A percentile compares a stretch with the other conserved stretches of the same genome.
Evolutionary conservation across 2,329 filamentous ascomycete species (phyloP).

Genomic region (Ceratocystiopsis minuta): DNA sequence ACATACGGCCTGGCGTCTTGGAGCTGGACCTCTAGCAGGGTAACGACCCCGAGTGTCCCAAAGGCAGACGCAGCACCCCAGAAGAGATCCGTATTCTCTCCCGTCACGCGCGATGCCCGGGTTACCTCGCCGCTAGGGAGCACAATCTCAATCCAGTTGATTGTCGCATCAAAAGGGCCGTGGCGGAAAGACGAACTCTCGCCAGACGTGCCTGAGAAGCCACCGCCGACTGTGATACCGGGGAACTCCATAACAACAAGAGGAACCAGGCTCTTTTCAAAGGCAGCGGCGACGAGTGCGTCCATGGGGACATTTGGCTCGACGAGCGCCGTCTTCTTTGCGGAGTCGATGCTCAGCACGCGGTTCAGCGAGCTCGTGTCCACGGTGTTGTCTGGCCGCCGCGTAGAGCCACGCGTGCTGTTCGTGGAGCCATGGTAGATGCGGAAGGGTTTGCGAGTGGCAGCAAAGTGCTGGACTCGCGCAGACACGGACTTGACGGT

Average conservation of each 20-base stretch:
- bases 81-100: constrained; percentile 35
- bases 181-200: constrained; percentile 49
- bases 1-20: constrained; percentile 35
- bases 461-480: constrained; percentile 25
- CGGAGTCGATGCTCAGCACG: constrained; percentile 41
- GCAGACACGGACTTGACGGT: constrained; percentile 25
- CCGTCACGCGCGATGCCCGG: constrained; percentile 21
- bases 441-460: constrained; percentile 38
- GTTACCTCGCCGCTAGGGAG: constrained; percentile 38
- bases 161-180: constrained; percentile 46
- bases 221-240: constrained; percentile 49
- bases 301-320: constrained; percentile 58
- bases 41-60: constrained; percentile 43
- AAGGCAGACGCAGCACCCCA: constrained; percentile 39
- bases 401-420: constrained; percentile 44
- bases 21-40: constrained; percentile 38
- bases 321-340: constrained; percentile 35
- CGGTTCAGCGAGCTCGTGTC: constrained; percentile 47
- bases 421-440: constrained; percentile 65
- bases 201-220: constrained; percentile 46
- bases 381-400: constrained; percentile 34
- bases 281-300: constrained; percentile 36
- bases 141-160: constrained; percentile 45
- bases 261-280: constrained; percentile 36
- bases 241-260: constrained; percentile 56